Evolutionary conservation across 2,329 filamentous ascomycete genomes (phyloP).

Genomic region (Ophiostoma fasciatum): DNA sequence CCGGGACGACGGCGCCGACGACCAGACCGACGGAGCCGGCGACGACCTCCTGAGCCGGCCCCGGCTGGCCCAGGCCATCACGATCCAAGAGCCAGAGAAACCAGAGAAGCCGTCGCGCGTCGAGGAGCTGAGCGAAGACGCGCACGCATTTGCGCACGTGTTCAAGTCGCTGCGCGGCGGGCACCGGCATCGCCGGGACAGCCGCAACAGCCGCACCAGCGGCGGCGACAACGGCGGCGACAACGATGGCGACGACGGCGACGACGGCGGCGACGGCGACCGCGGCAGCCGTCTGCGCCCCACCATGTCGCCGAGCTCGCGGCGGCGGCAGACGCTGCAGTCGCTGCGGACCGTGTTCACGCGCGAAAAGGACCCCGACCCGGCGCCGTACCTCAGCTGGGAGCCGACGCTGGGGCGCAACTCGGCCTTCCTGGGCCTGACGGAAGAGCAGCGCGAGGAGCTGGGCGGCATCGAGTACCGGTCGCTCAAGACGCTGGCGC

Average conservation of each 20-base stretch:
- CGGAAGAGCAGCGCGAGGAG: conserved; percentile 84
- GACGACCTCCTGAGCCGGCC: background rate
- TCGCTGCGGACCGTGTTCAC: conserved; percentile 43
- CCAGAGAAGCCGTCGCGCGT: conserved; percentile 31
- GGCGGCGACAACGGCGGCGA: background rate
- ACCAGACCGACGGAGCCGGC: too few relatives aligned
- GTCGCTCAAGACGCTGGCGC: conserved; percentile 69
- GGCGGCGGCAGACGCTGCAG: conserved; percentile 36
- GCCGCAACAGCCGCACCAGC: background rate
- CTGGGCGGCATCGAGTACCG: conserved; percentile 94
- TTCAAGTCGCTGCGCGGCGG: conserved; percentile 28
- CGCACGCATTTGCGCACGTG: conserved; percentile 25
- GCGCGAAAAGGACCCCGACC: conserved; percentile 36
- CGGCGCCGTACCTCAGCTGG: conserved; percentile 84
- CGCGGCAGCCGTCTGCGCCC: conserved; percentile 17
- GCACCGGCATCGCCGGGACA: conserved; percentile 25
- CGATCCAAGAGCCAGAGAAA: conserved; percentile 48
- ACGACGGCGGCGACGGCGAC: conserved; percentile 19
- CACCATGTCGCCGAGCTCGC: conserved; percentile 12
- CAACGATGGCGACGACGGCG: conserved; percentile 9
- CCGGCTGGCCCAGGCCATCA: conserved; percentile 38
- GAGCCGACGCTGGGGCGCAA: conserved; percentile 86
- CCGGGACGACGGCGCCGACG: too few relatives aligned
- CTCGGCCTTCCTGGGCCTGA: conserved; percentile 78
- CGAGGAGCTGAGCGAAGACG: conserved; percentile 29